phyloP scores from a whole-genome alignment of 306 rosid species.

The Vigna radiata region DNA sequence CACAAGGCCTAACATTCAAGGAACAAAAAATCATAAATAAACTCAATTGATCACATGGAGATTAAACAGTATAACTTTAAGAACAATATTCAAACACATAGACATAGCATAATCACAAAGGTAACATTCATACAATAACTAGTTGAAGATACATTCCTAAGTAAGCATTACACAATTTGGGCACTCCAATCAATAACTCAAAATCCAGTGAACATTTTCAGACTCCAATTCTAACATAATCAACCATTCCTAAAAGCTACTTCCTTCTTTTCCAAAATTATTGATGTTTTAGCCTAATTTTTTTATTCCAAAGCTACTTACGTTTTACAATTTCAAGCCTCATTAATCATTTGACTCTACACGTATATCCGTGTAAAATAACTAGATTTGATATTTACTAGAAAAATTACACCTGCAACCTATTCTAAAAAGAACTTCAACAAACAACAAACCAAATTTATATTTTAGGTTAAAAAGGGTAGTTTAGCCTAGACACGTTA shows the following conservation, averaged over 20 bases:
- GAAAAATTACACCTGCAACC: too few relatives aligned
- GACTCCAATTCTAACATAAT: background rate
- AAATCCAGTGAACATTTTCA: background rate
- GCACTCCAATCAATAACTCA: background rate
- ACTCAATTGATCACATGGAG: conserved; percentile 29
- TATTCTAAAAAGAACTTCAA: too few relatives aligned
- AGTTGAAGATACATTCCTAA: background rate
- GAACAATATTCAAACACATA: background rate
- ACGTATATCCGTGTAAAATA: too few relatives aligned
- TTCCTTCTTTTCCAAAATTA: too few relatives aligned
- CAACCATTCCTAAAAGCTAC: background rate
- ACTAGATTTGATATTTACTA: too few relatives aligned
- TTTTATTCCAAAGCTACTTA: too few relatives aligned
- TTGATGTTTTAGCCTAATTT: too few relatives aligned
- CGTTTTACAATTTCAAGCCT: too few relatives aligned
- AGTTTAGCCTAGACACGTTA: too few relatives aligned
- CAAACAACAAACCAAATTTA: too few relatives aligned
- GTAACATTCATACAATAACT: conserved; percentile 14
- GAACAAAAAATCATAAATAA: conserved; percentile 38
- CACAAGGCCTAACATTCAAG: conserved; percentile 74
- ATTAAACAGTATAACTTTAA: background rate
- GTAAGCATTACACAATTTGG: background rate
- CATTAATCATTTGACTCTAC: too few relatives aligned
- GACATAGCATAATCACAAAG: conserved; percentile 1
- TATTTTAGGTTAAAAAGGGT: too few relatives aligned